Evolutionary conservation across 441 rosid genomes (phyloP).

Genomic region (Lepidium campestre): DNA sequence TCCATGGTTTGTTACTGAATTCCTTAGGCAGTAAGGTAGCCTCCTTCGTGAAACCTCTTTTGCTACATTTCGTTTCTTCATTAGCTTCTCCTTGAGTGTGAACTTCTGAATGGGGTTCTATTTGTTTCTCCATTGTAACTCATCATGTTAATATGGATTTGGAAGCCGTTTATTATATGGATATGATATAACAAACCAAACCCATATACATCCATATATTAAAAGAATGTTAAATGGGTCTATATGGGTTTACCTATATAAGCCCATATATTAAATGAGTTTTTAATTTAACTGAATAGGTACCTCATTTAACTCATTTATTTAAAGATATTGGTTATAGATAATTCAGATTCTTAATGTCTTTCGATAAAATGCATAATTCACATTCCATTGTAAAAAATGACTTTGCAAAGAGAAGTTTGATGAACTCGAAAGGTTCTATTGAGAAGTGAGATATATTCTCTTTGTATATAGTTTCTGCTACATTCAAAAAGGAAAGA

Average conservation of each 20-base stretch:
- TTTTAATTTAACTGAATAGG: too few relatives aligned
- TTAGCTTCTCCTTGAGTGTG: too few relatives aligned
- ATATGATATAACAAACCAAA: too few relatives aligned
- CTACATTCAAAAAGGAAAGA: neutral
- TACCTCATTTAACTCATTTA: too few relatives aligned
- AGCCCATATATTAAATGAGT: too few relatives aligned
- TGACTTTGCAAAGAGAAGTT: neutral
- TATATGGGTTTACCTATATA: too few relatives aligned
- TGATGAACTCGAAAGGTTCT: constrained; percentile 5
- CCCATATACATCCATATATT: too few relatives aligned
- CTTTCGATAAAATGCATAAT: neutral
- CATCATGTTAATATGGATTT: neutral
- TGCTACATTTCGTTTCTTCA: too few relatives aligned
- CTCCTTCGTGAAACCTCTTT: neutral
- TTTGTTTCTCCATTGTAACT: neutral
- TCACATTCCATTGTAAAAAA: neutral
- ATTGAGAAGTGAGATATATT: neutral
- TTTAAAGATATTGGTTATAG: too few relatives aligned
- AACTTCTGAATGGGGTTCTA: too few relatives aligned
- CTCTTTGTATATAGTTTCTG: constrained; percentile 9
- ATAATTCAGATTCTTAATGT: neutral
- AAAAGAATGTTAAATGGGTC: too few relatives aligned
- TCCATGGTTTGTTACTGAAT: neutral
- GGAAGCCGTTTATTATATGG: too few relatives aligned
- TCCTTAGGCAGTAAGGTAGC: neutral